Percentiles rank a stretch among this genome's conserved stretches.
phyloP scores from a whole-genome alignment of 148 eudicot genomes.

The Vaccinium vitisidaea region DNA sequence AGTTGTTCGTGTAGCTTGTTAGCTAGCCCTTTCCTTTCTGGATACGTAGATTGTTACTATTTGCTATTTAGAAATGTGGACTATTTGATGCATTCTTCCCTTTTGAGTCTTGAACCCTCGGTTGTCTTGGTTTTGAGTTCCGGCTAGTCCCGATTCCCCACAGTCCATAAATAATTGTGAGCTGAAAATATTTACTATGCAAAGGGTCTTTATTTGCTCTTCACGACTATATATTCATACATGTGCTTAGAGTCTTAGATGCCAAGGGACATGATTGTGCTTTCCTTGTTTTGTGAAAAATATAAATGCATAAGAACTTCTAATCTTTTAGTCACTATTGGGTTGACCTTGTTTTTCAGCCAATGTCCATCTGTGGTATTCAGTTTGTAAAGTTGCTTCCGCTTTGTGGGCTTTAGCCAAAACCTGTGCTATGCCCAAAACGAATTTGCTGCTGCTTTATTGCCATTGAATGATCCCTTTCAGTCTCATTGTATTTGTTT shows the following conservation, averaged over 20 bases:
- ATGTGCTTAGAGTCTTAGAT: neutral
- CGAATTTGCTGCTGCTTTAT: no score
- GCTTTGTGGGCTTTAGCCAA: no score
- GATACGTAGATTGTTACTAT: neutral
- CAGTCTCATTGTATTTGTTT: no score
- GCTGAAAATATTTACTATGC: neutral
- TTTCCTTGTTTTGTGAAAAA: neutral
- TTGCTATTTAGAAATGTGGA: neutral
- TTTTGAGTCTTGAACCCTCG: neutral
- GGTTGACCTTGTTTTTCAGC: no score
- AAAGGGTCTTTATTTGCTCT: neutral
- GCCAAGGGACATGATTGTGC: neutral
- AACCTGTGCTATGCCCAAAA: no score
- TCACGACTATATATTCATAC: neutral
- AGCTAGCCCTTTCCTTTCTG: neutral
- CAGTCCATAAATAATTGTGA: neutral
- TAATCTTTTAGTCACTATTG: no score
- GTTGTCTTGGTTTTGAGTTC: neutral
- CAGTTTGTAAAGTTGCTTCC: no score
- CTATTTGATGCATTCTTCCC: neutral
- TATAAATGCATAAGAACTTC: no score
- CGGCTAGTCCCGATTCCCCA: neutral
- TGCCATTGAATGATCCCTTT: no score
- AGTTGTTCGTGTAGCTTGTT: neutral
- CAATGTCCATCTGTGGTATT: no score